A percentile compares a stretch with the other conserved stretches of the same genome.
These are phyloP conservation scores for Fusarium oxysporum DNA, from an alignment of 2,329 filamentous ascomycete species.

Conservation along the genomic window DNA sequence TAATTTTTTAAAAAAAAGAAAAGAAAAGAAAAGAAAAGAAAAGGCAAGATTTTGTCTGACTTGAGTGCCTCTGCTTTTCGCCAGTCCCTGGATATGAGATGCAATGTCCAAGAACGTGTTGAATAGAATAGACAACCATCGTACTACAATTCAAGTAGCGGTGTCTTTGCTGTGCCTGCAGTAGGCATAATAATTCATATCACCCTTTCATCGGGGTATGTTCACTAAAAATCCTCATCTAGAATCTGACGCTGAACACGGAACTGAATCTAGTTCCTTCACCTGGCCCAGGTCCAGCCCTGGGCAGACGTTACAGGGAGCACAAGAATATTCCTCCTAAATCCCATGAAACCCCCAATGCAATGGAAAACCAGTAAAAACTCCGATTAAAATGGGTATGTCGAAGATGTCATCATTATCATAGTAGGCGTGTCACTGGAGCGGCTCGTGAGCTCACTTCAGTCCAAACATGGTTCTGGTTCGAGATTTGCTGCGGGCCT, in stretches of 20 bases:
- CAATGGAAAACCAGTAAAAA: slow-evolving; percentile 47
- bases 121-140: slow-evolving; percentile 25
- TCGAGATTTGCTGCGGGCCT: slow-evolving; percentile 79
- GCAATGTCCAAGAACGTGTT: slow-evolving; percentile 27
- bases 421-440: slow-evolving; percentile 37
- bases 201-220: slow-evolving; percentile 13
- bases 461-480: slow-evolving; percentile 77
- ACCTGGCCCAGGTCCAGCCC: slow-evolving; percentile 2
- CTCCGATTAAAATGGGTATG: slow-evolving; percentile 50
- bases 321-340: slow-evolving; percentile 32
- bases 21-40: background rate
- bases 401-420: slow-evolving; percentile 49
- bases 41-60: background rate
- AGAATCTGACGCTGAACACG: slow-evolving; percentile 19
- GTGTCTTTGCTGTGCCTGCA: slow-evolving; percentile 12
- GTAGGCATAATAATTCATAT: slow-evolving; percentile 15
- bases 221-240: slow-evolving; percentile 33
- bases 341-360: slow-evolving; percentile 27
- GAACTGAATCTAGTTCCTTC: slow-evolving; percentile 16
- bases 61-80: background rate
- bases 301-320: slow-evolving; percentile 23
- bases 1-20: background rate
- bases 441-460: slow-evolving; percentile 43
- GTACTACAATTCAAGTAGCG: slow-evolving; percentile 5
- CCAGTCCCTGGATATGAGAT: slow-evolving; percentile 19